Evolutionary conservation across 2,329 filamentous ascomycete genomes (phyloP).

Genomic region (Pseudogymnoascus verrucosus): DNA sequence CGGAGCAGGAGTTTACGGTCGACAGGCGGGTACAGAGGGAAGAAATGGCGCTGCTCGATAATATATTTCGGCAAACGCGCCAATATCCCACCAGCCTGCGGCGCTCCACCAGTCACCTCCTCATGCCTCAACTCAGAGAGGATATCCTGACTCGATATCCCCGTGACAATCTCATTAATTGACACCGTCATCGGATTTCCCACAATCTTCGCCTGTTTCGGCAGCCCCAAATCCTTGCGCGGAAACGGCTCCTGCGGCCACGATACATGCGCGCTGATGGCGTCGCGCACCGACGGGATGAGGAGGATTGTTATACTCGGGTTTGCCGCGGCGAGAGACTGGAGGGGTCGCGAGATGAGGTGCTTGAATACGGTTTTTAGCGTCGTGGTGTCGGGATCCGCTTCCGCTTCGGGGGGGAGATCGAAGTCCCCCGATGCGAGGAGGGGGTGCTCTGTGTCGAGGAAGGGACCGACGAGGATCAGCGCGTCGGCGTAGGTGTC

Average conservation of each 20-base stretch:
- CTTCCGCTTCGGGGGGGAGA: conserved; percentile 55
- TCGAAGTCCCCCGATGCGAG: conserved; percentile 75
- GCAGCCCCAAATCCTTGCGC: conserved; percentile 61
- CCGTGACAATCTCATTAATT: conserved; percentile 79
- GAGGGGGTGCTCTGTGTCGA: conserved; percentile 85
- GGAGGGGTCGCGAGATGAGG: conserved; percentile 66
- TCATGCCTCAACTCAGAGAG: conserved; percentile 74
- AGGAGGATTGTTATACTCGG: conserved; percentile 77
- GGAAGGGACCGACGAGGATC: conserved; percentile 76
- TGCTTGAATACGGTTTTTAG: conserved; percentile 77
- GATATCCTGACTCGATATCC: conserved; percentile 75
- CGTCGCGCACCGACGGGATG: conserved; percentile 74
- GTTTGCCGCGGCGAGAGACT: conserved; percentile 59
- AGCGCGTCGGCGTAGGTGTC: conserved; percentile 70
- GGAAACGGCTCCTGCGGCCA: conserved; percentile 73
- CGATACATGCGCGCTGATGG: conserved; percentile 72
- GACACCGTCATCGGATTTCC: conserved; percentile 87
- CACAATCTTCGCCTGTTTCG: conserved; percentile 67
- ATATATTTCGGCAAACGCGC: conserved; percentile 68
- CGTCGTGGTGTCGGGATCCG: conserved; percentile 71
- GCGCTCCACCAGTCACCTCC: conserved; percentile 54
- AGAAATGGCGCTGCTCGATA: conserved; percentile 85
- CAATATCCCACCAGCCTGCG: conserved; percentile 34
- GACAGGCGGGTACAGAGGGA: conserved; percentile 77
- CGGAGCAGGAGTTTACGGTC: conserved; percentile 60